Percentiles rank a stretch among this genome's conserved stretches.
phyloP scores from a whole-genome alignment of 179 eudicot genomes.

The Amaranthus tricolor region DNA sequence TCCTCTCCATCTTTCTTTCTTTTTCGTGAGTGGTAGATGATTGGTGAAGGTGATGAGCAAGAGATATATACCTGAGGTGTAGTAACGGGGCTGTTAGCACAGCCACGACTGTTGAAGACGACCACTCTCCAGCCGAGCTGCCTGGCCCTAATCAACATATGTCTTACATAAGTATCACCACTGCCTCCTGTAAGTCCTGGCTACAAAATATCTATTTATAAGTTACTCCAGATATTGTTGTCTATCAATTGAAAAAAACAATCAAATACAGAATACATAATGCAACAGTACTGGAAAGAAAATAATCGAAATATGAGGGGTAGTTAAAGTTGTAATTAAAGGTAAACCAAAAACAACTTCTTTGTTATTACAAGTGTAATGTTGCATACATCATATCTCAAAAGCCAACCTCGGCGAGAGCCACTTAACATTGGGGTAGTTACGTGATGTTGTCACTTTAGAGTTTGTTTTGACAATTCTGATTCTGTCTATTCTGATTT shows the following conservation, averaged over 20 bases:
- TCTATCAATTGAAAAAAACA: background rate
- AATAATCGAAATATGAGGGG: background rate
- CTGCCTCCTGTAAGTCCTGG: conserved; percentile 99
- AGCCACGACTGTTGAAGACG: conserved; percentile 92
- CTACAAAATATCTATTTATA: conserved; percentile 40
- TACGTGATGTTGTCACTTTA: no score
- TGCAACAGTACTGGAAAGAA: background rate
- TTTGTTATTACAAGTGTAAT: no score
- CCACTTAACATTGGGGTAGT: no score
- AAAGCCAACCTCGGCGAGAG: no score
- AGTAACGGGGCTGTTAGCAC: conserved; percentile 77
- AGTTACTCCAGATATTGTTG: background rate
- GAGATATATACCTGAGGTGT: conserved; percentile 63
- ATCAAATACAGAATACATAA: background rate
- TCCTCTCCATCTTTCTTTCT: background rate
- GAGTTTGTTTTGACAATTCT: no score
- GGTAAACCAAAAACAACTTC: no score
- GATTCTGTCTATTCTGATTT: no score
- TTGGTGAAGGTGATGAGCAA: background rate
- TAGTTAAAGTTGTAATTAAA: background rate
- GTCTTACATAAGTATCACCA: conserved; percentile 78
- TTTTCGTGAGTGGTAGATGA: background rate
- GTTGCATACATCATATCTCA: no score
- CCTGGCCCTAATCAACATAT: conserved; percentile 74
- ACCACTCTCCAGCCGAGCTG: conserved; percentile 75